phyloP scores from a whole-genome alignment of 495 filamentous ascomycete genomes.

The Melanomma pulvis-pyrius region DNA sequence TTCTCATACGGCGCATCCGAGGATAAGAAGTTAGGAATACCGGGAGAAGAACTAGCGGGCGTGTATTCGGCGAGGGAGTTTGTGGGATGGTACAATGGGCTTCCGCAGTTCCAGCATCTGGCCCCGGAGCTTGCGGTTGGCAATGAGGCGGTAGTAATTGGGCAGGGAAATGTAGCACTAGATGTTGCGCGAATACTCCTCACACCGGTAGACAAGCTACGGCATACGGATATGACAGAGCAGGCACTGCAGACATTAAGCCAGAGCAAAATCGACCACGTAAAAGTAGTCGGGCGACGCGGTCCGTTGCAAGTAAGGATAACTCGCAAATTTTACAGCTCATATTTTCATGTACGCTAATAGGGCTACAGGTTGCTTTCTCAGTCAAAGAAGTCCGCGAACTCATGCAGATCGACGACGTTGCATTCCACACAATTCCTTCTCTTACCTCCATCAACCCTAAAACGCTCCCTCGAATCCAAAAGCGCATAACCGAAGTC shows the following conservation, averaged over 20 bases:
- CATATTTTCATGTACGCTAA: not conserved
- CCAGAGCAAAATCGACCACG: conserved; percentile 74
- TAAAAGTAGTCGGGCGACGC: conserved; percentile 82
- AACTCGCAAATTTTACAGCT: not conserved
- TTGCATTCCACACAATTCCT: conserved; percentile 72
- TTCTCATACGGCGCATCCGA: conserved; percentile 91
- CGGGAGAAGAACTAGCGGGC: conserved; percentile 75
- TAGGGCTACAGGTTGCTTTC: conserved; percentile 70
- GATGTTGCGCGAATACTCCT: conserved; percentile 91
- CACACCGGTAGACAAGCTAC: conserved; percentile 67
- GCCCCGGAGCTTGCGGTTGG: conserved; percentile 74
- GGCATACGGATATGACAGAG: conserved; percentile 84
- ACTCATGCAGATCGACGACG: conserved; percentile 72
- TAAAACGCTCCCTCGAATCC: conserved; percentile 67
- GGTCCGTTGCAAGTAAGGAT: conserved; percentile 76
- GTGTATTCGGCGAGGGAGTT: conserved; percentile 91
- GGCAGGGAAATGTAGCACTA: conserved; percentile 93
- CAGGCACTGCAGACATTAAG: conserved; percentile 74
- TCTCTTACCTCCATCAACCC: conserved; percentile 61
- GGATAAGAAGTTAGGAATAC: conserved; percentile 76
- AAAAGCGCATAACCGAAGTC: conserved; percentile 76
- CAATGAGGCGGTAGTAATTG: conserved; percentile 86
- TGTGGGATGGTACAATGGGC: conserved; percentile 97
- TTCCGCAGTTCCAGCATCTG: conserved; percentile 80
- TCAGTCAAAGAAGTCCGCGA: conserved; percentile 93